phyloP scores from a whole-genome alignment of 176 grass and related monocot species.

The Poa annua region DNA sequence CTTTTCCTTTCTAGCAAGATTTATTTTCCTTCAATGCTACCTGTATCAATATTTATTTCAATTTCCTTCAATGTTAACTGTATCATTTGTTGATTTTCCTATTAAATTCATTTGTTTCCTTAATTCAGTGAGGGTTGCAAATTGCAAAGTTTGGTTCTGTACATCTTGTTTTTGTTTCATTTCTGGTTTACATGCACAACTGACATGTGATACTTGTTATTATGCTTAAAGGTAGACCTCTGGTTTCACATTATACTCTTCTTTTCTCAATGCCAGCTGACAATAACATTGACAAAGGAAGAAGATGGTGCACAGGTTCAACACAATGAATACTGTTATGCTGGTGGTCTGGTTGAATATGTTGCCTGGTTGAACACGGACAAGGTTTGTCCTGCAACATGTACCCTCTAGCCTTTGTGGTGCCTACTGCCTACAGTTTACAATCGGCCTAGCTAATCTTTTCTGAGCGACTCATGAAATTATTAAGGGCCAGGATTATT shows the following conservation, averaged over 20 bases:
- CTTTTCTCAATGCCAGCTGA: slow-evolving; percentile 61
- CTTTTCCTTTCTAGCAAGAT: slow-evolving; percentile 7
- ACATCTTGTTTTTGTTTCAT: slow-evolving; percentile 31
- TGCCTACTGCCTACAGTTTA: slow-evolving; percentile 9
- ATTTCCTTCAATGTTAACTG: slow-evolving; percentile 18
- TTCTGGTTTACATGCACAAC: slow-evolving; percentile 9
- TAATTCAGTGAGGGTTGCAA: not conserved
- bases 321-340: slow-evolving; percentile 88
- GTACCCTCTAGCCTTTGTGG: not conserved
- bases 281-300: slow-evolving; percentile 87
- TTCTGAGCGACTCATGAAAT: slow-evolving; percentile 22
- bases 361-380: slow-evolving; percentile 95
- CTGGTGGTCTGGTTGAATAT: slow-evolving; percentile 95
- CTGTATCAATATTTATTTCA: too few species aligned
- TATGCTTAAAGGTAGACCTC: slow-evolving; percentile 21
- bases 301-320: slow-evolving; percentile 57
- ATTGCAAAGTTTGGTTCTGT: slow-evolving; percentile 23
- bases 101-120: not conserved
- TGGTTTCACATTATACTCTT: slow-evolving; percentile 31
- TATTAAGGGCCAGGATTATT: not conserved
- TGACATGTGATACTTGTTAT: slow-evolving; percentile 17
- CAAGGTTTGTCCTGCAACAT: slow-evolving; percentile 67
- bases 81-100: not conserved
- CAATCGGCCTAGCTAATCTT: slow-evolving; percentile 31
- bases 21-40: too few species aligned